Evolutionary conservation across 2,329 filamentous ascomycete genomes (phyloP), one percentile per base, ranked within the genome.

Genomic region (Fusarium cicatricum): DNA sequence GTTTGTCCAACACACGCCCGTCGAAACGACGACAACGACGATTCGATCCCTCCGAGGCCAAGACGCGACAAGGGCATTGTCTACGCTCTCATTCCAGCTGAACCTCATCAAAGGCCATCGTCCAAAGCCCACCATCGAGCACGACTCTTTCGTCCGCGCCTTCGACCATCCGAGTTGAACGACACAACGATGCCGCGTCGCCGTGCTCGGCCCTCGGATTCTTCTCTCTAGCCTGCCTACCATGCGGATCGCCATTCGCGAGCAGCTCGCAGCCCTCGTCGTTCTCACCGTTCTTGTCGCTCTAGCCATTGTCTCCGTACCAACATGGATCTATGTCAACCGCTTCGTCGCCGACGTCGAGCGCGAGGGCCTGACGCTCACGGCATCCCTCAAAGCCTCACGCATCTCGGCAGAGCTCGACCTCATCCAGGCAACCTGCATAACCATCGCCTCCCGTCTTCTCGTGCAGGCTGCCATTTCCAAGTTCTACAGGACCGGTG

Each of bases 221-320:
- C 51, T 58, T 53, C 55, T 41, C 59, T 57, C 44, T 67, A 70
- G 57, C 58, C 64, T 65, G 62, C 62, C 67, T 58, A 72, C 51
- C 54, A 94, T 97, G 91, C 87, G 92, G 74, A 86, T 97, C 73
- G 89, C 90, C 53, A 97, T 97, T 70, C 85, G 92, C 65, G 88
- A 93, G 77, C 93, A 97, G 83, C 83, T 97, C 67, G 91, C 87
- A 64, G 82, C 88, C 73, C 82, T 97, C 62, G 91, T 97, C 69
- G 80, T 95, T 62, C 71, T 91, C 55, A 86, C 90, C 55, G 87
- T 91, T 42, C 83, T 96, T 52, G 78, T 90, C 52, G 88, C 89
- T 48, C 83, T 97, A 58, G 86, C 89, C 50, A 86, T 96, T 58
- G 83, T 97, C 58, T 87, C 91, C 14, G 84, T 97, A 60, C 91